Evolutionary conservation across 306 rosid genomes (phyloP).

Genomic region (Inga oerstediana): DNA sequence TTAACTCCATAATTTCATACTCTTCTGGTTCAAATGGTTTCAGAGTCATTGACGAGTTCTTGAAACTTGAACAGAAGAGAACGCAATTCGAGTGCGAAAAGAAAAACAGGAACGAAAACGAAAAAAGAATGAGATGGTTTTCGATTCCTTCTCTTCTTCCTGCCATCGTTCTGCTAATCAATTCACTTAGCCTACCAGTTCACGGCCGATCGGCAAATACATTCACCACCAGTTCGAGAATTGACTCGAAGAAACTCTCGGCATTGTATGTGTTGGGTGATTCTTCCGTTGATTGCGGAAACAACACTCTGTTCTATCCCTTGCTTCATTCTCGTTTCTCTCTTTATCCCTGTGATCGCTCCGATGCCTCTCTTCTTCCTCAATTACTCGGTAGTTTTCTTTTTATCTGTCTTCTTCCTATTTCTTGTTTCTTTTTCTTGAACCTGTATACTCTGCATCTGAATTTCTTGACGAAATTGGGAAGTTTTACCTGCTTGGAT

Average conservation of each 20-base stretch:
- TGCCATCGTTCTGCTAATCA: conserved; percentile 28
- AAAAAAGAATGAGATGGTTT: conserved; percentile 31
- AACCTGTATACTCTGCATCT: neutral
- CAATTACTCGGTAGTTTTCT: conserved; percentile 67
- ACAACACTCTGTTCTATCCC: conserved; percentile 73
- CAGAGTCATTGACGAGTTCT: conserved; percentile 22
- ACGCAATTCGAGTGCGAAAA: conserved; percentile 8
- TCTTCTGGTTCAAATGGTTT: neutral
- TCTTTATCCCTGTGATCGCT: conserved; percentile 61
- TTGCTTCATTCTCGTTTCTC: conserved; percentile 71
- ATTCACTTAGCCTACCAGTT: conserved; percentile 24
- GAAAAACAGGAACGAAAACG: neutral
- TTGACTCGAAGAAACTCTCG: conserved; percentile 26
- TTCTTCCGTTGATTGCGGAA: conserved; percentile 90
- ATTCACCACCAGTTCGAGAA: neutral
- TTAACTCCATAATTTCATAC: neutral
- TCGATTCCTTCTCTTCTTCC: conserved; percentile 25
- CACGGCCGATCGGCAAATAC: conserved; percentile 28
- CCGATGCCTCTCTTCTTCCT: conserved; percentile 69
- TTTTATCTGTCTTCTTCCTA: neutral
- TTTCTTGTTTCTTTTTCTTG: conserved; percentile 8
- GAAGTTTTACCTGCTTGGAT: neutral
- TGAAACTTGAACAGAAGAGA: neutral
- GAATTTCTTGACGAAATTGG: neutral
- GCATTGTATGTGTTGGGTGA: conserved; percentile 76